These are phyloP conservation scores for Avena sativa DNA, from an alignment of 176 grass and related monocot species.

Conservation along the genomic window DNA sequence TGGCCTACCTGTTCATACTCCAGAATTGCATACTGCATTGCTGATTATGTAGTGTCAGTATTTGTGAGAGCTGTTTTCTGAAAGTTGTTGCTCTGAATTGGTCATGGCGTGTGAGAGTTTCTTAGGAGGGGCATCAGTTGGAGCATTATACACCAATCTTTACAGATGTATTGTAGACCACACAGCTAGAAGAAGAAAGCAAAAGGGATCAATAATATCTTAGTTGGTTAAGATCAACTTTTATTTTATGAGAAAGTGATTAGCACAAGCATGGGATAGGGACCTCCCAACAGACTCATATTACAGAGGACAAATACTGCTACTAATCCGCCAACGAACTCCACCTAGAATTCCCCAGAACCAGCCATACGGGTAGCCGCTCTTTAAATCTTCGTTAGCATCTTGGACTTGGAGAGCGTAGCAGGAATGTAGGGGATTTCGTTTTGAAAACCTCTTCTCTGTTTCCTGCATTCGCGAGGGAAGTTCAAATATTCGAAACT, in stretches of 20 bases:
- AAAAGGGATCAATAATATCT: constrained; percentile 22
- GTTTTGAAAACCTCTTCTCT: background rate
- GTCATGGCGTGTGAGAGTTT: constrained; percentile 23
- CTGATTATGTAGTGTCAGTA: background rate
- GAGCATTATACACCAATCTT: constrained; percentile 39
- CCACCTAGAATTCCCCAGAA: constrained; percentile 40
- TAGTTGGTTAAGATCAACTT: constrained; percentile 48
- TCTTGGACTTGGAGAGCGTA: background rate
- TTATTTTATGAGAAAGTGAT: constrained; percentile 41
- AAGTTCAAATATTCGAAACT: constrained; percentile 33
- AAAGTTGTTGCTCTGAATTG: constrained; percentile 2
- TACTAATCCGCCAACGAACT: constrained; percentile 39
- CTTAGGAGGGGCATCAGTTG: constrained; percentile 38
- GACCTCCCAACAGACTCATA: constrained; percentile 56
- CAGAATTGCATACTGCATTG: background rate
- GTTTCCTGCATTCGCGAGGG: background rate
- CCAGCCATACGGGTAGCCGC: constrained; percentile 10
- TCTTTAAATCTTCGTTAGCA: background rate
- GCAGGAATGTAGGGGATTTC: constrained; percentile 13
- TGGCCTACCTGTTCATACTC: background rate
- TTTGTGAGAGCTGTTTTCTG: background rate
- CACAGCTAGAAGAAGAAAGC: constrained; percentile 35
- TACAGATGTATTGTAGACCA: constrained; percentile 50
- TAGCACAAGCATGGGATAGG: constrained; percentile 42
- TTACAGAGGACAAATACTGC: constrained; percentile 26